Evolutionary conservation across 116 monocot species (phyloP).

Genomic region (Posidonia oceanica): DNA sequence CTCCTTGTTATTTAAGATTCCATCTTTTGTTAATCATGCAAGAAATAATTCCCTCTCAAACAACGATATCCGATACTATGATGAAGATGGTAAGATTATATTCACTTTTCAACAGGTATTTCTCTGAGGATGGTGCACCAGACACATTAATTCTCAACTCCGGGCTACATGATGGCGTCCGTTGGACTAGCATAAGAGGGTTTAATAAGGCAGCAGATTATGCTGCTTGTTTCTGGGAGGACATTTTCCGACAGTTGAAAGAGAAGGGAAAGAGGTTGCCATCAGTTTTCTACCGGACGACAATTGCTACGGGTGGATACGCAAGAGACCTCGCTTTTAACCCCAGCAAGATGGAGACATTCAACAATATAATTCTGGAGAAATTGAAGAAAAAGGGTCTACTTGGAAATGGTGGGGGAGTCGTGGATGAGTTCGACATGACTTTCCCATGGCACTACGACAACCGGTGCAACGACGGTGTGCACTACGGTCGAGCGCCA

Average conservation of each 20-base stretch:
- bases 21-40: no score
- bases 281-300: constrained; percentile 66
- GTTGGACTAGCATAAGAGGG: constrained; percentile 45
- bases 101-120: constrained; percentile 15
- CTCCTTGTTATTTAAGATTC: no score
- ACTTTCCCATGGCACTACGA: constrained; percentile 95
- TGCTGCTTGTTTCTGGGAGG: constrained; percentile 62
- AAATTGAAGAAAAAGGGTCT: constrained; percentile 48
- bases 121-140: constrained; percentile 36
- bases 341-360: constrained; percentile 86
- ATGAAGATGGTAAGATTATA: no score
- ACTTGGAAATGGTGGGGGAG: constrained; percentile 40
- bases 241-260: constrained; percentile 18
- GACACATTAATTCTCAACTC: constrained; percentile 65
- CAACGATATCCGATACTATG: no score
- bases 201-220: constrained; percentile 50
- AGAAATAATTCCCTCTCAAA: no score
- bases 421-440: constrained; percentile 92
- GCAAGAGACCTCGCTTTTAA: constrained; percentile 75
- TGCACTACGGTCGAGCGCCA: constrained; percentile 78
- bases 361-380: constrained; percentile 61
- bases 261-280: constrained; percentile 15
- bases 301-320: constrained; percentile 67
- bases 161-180: constrained; percentile 78
- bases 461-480: constrained; percentile 80